Evolutionary conservation across 805 yeast species (phyloP), one percentile per base, ranked within the genome.

Genomic region (Yamadazyma paraphyllophila): DNA sequence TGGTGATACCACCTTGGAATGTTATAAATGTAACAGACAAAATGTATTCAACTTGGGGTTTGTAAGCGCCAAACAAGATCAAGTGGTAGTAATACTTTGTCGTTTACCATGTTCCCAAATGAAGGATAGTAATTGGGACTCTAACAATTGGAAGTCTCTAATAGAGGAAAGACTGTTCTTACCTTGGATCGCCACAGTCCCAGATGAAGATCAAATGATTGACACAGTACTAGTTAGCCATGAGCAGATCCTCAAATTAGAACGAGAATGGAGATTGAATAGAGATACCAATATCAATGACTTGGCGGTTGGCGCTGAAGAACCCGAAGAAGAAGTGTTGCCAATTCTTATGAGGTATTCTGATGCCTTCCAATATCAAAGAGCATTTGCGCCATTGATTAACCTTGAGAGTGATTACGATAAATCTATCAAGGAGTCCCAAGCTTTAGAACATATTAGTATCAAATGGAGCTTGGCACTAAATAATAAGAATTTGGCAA

Each of bases 1-100:
- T 20, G 97, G 97, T n/a, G 96, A 86, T 44, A 84, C 91, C 5
- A 76, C 82, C 1, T 67, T 91, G 47, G 97, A 91, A 62, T 91
- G 97, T 67, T 91, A 90, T 66, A 84, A 83, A 58, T 91, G 97
- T 69, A 96, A 96, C 26, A 80, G 78, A 59, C 80, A 74, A 48
- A 91, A 91, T 56, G 85, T 82, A 2, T 91, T 91, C 55, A 73
- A 83, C 20, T 69, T 91, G 32, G 97, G 97, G 0, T 89, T 84
- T 63, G 94, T 91, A 12, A 77, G 90, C 20, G 96, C 97, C 3
- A 88, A 87, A 58, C 78, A 83, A 47, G 95, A 88, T 53, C 82
- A 90, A 4, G 90, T 89, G 32, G 91, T 91, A 48, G 96, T 91
- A 4, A 76, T 90, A 36, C 65, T 91, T 39, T 91, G 97, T 65